Evolutionary conservation across 2,329 filamentous ascomycete species (phyloP), one percentile per base, ranked within the genome.

Genomic region (Calycina marina): DNA sequence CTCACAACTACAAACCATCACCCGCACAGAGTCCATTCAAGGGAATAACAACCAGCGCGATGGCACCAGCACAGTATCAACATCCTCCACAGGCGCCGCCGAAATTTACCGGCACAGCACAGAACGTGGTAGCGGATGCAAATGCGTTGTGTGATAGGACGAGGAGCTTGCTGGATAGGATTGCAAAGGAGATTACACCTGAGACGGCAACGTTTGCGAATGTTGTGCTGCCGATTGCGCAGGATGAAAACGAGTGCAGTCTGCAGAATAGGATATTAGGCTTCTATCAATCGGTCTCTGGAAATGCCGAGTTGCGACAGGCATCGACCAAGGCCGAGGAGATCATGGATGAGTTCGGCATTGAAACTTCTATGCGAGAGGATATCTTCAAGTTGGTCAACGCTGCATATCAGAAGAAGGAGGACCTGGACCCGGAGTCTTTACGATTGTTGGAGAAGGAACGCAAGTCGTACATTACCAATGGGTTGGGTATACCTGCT

Each of bases 261-360:
- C 60, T 80, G 15, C 62, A 66, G 40, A 58, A 64, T 29, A 65
- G 74, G 38, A 85, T 85, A 42, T 58, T 86, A 32, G 73, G 74
- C 42, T 86, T 90, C 58, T 88, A 86, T 55, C 77, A 85, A 50
- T 75, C 81, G 42, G 78, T 88, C 3, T 84, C 77, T 12, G 68
- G 66, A 1, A 65, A 83, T 47, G 65, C 68, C 40, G 67, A 64
- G 33, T 62, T 90, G 28, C 71, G 82, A 20, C 73, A 84, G 57
- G 79, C 80, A 10, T 83, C 77, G 3, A 79, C 73, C 39, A 72
- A 85, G 51, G 77, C 81, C 0, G 76, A 84, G 52, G 75, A 77
- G 56, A 59, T 83, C 39, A 69, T 84, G 59, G 72, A 81, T 47
- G 77, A 86, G 43, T 85, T 83, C 48, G 59, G 63, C 34, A 86